Evolutionary conservation across 345 rosid genomes (phyloP).

Genomic region (Pistacia integerrima): DNA sequence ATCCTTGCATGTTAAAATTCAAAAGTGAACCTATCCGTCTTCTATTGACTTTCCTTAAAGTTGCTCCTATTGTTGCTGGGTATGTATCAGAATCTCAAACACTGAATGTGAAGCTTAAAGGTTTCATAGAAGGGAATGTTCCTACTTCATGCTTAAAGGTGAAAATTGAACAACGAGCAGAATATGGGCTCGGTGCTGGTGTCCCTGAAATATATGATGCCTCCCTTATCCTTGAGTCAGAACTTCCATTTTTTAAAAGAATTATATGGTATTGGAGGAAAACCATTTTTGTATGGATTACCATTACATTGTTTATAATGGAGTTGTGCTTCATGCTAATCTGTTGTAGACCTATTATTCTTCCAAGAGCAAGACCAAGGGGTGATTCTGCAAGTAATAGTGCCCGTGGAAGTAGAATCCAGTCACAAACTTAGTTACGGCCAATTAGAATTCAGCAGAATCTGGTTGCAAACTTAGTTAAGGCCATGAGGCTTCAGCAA

Average conservation of each 20-base stretch:
- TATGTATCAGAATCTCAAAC: conserved; percentile 76
- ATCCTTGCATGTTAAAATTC: conserved; percentile 74
- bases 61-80: conserved; percentile 74
- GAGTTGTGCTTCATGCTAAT: conserved; percentile 50
- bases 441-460: background rate
- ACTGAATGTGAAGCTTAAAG: conserved; percentile 57
- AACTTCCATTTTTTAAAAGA: conserved; percentile 60
- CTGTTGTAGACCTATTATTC: conserved; percentile 57
- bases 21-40: conserved; percentile 74
- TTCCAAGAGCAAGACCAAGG: conserved; percentile 52
- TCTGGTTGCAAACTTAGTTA: conserved; percentile 14
- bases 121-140: conserved; percentile 52
- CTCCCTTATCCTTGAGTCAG: conserved; percentile 52
- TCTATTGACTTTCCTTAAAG: conserved; percentile 61
- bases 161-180: conserved; percentile 71
- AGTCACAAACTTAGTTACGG: conserved; percentile 16
- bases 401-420: conserved; percentile 18
- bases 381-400: conserved; percentile 25
- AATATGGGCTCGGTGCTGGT: conserved; percentile 62
- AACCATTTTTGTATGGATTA: conserved; percentile 66
- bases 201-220: conserved; percentile 84
- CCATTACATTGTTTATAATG: conserved; percentile 39
- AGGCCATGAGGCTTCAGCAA: conserved; percentile 5
- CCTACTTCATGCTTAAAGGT: conserved; percentile 72
- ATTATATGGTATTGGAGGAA: conserved; percentile 78